phyloP scores from a whole-genome alignment of 2,329 filamentous ascomycete species.

The Parafenestella ontariensis region DNA sequence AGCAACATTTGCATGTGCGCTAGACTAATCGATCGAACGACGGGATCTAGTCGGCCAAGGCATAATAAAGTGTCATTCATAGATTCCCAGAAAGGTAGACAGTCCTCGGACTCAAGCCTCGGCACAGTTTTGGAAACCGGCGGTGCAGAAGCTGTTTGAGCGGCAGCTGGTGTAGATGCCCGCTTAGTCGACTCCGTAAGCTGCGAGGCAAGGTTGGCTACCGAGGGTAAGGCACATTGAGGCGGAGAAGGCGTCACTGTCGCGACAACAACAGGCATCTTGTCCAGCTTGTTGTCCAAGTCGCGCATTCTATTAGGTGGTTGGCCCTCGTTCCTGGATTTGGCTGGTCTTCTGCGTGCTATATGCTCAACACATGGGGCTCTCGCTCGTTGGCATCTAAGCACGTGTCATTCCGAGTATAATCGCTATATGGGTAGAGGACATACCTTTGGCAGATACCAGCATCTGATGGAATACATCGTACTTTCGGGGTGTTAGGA shows the following conservation, averaged over 20 bases:
- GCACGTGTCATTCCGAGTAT: conserved; percentile 40
- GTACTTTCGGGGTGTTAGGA: too few relatives aligned
- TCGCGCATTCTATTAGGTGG: conserved; percentile 40
- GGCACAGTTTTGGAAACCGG: conserved; percentile 24
- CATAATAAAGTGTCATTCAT: conserved; percentile 42
- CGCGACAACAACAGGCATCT: conserved; percentile 41
- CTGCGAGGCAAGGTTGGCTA: conserved; percentile 30
- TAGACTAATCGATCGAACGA: conserved; percentile 44
- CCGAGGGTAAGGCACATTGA: conserved; percentile 33
- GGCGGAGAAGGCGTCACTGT: conserved; percentile 34
- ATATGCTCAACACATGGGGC: conserved; percentile 48
- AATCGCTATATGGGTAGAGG: conserved; percentile 14
- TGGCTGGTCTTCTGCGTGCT: conserved; percentile 45
- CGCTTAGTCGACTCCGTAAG: conserved; percentile 31
- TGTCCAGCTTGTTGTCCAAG: conserved; percentile 45
- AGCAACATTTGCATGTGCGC: conserved; percentile 44
- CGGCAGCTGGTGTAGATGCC: conserved; percentile 16
- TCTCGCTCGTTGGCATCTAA: conserved; percentile 46
- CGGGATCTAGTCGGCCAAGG: conserved; percentile 40
- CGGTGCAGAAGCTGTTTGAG: conserved; percentile 22
- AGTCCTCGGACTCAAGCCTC: conserved; percentile 33
- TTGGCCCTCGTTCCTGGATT: conserved; percentile 35
- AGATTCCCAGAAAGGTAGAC: conserved; percentile 42
- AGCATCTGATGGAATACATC: conserved; percentile 44
- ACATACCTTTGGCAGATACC: conserved; percentile 45